Conservation (phyloP, 2,329 filamentous ascomycete genomes). For the Pyricularia sp. region DNA sequence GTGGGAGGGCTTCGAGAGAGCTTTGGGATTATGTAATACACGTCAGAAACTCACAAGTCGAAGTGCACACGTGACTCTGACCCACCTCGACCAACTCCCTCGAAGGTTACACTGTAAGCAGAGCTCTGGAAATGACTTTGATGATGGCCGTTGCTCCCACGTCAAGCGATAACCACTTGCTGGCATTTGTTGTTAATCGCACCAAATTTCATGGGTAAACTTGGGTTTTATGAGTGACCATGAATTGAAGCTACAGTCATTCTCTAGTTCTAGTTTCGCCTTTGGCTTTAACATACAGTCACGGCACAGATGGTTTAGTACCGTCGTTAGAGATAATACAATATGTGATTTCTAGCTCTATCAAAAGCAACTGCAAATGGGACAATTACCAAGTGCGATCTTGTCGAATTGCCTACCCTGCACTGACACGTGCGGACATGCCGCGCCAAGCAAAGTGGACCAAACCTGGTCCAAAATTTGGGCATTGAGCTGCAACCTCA, state of each 20-base stretch:
- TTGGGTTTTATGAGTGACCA: no score
- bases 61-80: neutral
- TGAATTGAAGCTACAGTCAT: neutral
- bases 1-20: neutral
- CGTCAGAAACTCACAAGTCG: conserved; percentile 5
- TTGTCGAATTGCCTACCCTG: neutral
- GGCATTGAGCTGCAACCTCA: neutral
- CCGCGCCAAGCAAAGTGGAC: neutral
- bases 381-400: neutral
- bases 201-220: no score
- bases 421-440: conserved; percentile 5
- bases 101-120: neutral
- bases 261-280: no score
- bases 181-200: neutral
- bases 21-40: neutral
- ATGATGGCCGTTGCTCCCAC: neutral
- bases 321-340: no score
- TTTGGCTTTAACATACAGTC: no score
- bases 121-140: neutral
- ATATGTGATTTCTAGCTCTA: neutral
- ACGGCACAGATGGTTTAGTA: no score
- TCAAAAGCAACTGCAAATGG: neutral
- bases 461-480: neutral
- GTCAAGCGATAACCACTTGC: neutral
- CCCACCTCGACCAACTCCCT: neutral